phyloP scores from a whole-genome alignment of 1,284 basidiomycete genomes.

The Tremellales sp. region DNA sequence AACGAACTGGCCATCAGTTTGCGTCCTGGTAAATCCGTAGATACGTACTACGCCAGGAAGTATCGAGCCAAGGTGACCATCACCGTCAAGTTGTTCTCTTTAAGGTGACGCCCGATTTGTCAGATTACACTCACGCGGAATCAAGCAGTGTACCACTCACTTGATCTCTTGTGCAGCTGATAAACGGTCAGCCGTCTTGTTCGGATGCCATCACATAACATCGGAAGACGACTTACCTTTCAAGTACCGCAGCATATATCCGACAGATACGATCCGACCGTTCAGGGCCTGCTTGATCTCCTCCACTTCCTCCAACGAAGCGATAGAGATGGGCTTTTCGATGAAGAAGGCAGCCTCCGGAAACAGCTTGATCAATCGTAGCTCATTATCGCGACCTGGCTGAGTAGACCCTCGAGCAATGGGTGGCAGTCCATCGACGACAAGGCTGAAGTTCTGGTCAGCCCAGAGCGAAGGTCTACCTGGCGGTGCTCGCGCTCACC shows the following conservation, averaged over 20 bases:
- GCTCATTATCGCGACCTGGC: conserved; percentile 85
- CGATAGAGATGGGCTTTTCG: conserved; percentile 62
- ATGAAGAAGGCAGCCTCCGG: conserved; percentile 83
- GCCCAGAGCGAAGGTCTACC: no score
- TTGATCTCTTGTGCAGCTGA: conserved; percentile 54
- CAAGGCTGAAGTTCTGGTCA: no score
- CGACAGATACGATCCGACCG: conserved; percentile 69
- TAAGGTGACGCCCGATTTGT: conserved; percentile 39
- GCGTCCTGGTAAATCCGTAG: no score
- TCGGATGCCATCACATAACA: conserved; percentile 37
- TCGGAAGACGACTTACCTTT: conserved; percentile 53
- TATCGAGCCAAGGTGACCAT: conserved; percentile 53
- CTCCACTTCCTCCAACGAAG: conserved; percentile 57
- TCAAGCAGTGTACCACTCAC: conserved; percentile 2
- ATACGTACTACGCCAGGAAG: conserved; percentile 48
- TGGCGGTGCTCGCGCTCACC: no score
- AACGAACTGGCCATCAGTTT: neutral
- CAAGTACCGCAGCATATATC: conserved; percentile 27
- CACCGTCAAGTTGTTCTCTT: conserved; percentile 52
- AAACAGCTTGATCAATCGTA: conserved; percentile 79
- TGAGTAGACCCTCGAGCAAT: conserved; percentile 85
- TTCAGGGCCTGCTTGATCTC: conserved; percentile 57
- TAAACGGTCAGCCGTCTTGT: conserved; percentile 22
- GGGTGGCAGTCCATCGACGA: conserved; percentile 50
- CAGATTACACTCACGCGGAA: neutral